Evolutionary conservation across 2,329 filamentous ascomycete genomes (phyloP), one percentile per base, ranked within the genome.

Genomic region (Scedosporium dehoogii): DNA sequence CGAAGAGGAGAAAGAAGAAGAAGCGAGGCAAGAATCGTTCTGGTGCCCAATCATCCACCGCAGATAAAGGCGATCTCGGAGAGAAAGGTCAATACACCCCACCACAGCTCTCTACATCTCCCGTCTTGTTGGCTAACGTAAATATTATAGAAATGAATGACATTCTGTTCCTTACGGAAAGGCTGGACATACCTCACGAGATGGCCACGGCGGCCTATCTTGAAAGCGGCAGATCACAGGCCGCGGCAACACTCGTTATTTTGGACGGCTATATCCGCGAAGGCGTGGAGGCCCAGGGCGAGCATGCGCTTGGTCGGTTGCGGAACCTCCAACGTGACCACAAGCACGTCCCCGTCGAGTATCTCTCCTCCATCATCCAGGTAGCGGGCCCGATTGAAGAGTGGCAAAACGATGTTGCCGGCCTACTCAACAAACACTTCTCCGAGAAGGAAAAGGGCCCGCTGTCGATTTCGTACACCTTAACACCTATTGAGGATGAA

Each of bases 81-180:
- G 7, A 58, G 58, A 48, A 46, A 60, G 16, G 33, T 53, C 21
- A 9, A 41, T 42, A 53, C 57, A 23, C 44, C 21, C 29, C 38
- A 12, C 33, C 33, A 12, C 33, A 38, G 3, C 33, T 58, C 21
- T 44, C 7, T 7, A 9, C 7, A n/a, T 18, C 23, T 16, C 38
- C 18, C 21, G 4, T n/a, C 46, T 56, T 58, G 18, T 56, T 58
- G 27, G 42, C 38, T 38, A 14, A 38, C 33, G 33, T 38, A 21
- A 6, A n/a, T 14, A 2, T 44, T 9, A 7, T 58, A 73, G 75
- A 69, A 3, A 69, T 73, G 61, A 74, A 76, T 41, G 75, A 79
- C 33, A 75, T 81, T 38, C 67, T 72, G 4, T 79, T 76, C 65
- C 69, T 82, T 27, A 76, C 77, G 16, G 74, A 80, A 55, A 73